A percentile compares a stretch with the other conserved stretches of the same genome.
Conservation (phyloP, 1,284 basidiomycete genomes). For the Coniophora puteana region DNA sequence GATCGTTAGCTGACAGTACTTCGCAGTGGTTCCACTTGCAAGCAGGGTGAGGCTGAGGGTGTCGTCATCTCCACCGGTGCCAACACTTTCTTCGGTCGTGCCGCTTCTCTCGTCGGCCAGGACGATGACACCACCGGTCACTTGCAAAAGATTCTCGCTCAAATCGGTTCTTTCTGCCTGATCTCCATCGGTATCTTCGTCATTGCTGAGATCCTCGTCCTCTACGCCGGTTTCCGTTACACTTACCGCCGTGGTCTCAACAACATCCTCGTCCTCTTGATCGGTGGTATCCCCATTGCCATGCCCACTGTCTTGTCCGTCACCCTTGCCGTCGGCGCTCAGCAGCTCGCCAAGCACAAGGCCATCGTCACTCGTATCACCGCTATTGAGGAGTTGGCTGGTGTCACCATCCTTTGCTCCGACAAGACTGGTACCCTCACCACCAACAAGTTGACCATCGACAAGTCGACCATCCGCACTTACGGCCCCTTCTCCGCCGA, state of each 20-base stretch:
- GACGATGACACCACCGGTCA: constrained; percentile 97
- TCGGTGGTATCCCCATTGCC: constrained; percentile 98
- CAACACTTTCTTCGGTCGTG: constrained; percentile 96
- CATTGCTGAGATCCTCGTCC: constrained; percentile 82
- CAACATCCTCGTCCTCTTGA: constrained; percentile 95
- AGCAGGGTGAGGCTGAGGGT: constrained; percentile 96
- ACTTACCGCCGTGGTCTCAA: constrained; percentile 91
- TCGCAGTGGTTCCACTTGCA: constrained; percentile 87
- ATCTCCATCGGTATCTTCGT: constrained; percentile 93
- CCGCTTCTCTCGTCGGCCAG: constrained; percentile 91
- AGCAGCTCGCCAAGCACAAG: constrained; percentile 98
- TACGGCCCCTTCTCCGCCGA: constrained; percentile 89
- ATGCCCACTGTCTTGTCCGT: constrained; percentile 97
- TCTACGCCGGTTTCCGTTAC: constrained; percentile 88
- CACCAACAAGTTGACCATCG: constrained; percentile 99
- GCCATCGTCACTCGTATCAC: constrained; percentile 98
- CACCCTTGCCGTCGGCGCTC: constrained; percentile 95
- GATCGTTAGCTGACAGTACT: not conserved
- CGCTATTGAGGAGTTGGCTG: constrained; percentile 94
- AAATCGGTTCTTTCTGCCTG: constrained; percentile 95
- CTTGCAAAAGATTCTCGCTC: constrained; percentile 95
- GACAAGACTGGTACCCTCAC: constrained; percentile 98
- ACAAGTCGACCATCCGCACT: constrained; percentile 88
- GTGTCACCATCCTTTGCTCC: constrained; percentile 95
- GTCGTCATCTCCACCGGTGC: constrained; percentile 95